Base-by-base conservation (phyloP, 345 rosid species). In the Hypericum androsaemum region DNA sequence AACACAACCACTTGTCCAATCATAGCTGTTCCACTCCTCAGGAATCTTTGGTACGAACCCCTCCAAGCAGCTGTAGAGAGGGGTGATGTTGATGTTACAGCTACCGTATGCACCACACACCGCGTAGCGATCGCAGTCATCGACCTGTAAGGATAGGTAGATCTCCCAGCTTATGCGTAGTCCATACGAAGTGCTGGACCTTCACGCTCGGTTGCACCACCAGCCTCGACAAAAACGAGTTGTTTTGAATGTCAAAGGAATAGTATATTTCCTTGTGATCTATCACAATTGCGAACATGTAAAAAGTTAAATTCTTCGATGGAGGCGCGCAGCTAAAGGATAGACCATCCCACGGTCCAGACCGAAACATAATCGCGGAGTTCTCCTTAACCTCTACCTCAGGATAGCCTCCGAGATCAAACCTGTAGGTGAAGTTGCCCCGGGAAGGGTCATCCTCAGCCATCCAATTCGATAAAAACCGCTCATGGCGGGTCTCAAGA, bases 291-390 rank as follows among this genome's bases (percentile, higher is more conserved):
- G 7, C 50, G 35, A 3, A 56, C 5, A 32, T 43, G 36, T 56
- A 63, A 1, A 63, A 7, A 0, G 13, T 5, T n/a, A n/a, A n/a
- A 50, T 63, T 50, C 32, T 12, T 43, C 52, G 48, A 22, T 0
- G 35, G 17, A 36, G 61, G 56, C 10, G 56, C 17, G 5, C 67
- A 61, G 3, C 43, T 47, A 17, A 56, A 56, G 8, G 57, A 14
- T 2, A 56, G 0, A 3, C 61, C 61, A 37, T 55, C 56, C 56
- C 56, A 63, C 5, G 61, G 48, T 7, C 66, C 66, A 3, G 51
- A 13, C 38, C 64, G 32, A 37, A 12, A 60, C 22, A 6, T 7
- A 15, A 12, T 39, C 5, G 0, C 5, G 3, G 37, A 12, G 5
- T 13, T 43, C 7, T 52, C 39, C 28, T 12, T 52, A 13, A 41